Percentiles rank a stretch among this genome's conserved stretches.
These are phyloP conservation scores for Rubus idaeus DNA, from an alignment of 306 rosid species.

Conservation along the genomic window DNA sequence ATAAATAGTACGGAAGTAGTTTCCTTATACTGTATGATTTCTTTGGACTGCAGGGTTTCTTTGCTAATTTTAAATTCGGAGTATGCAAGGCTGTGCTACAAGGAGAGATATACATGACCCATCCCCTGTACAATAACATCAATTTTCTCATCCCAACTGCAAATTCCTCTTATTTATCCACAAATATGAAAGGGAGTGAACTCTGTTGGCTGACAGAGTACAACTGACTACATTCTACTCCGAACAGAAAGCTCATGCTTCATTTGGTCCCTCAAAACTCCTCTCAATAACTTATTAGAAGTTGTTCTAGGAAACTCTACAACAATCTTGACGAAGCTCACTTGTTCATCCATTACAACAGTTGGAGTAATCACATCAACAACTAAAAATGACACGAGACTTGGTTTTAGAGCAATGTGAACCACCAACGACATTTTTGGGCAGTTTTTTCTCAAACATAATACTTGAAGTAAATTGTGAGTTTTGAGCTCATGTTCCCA, in stretches of 20 bases:
- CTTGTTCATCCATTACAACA: constrained; percentile 41
- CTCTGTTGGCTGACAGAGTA: not conserved
- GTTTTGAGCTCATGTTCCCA: not conserved
- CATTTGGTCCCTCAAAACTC: constrained; percentile 78
- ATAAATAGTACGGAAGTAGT: too few relatives aligned
- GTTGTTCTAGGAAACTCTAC: constrained; percentile 73
- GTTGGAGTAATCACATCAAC: not conserved
- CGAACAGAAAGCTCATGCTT: constrained; percentile 54
- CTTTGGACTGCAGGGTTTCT: too few relatives aligned
- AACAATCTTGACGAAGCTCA: constrained; percentile 54
- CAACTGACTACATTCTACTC: constrained; percentile 50
- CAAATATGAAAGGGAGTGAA: not conserved
- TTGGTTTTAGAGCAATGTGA: not conserved
- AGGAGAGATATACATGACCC: not conserved
- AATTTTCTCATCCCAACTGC: not conserved
- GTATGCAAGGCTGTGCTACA: too few relatives aligned
- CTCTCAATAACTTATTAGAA: constrained; percentile 76
- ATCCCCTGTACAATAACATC: not conserved
- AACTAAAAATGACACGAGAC: not conserved
- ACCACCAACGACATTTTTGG: not conserved
- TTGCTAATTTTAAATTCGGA: too few relatives aligned
- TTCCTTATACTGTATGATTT: too few relatives aligned
- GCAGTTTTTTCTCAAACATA: not conserved
- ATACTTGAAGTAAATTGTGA: not conserved
- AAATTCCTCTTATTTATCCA: not conserved